Evolutionary conservation across 1,284 basidiomycete genomes (phyloP), one percentile per base, ranked within the genome.

Genomic region (Volvariella volvacea): DNA sequence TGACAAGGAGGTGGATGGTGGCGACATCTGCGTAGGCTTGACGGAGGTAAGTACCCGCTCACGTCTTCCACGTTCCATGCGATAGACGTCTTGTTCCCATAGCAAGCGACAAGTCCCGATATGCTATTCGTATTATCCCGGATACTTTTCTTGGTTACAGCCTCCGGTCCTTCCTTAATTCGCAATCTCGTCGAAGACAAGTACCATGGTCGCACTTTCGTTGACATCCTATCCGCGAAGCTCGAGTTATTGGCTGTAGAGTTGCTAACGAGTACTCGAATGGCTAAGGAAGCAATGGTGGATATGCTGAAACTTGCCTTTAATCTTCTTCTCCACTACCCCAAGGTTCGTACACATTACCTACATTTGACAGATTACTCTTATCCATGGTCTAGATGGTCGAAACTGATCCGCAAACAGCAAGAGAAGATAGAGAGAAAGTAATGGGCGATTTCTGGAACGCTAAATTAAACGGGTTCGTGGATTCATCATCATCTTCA

Each of bases 291-390:
- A 48, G 85, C 86, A 3, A 75, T 82, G 71, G 74, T 75, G 1
- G 88, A 91, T 60, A 57, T 88, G 32, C 71, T 91, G 46, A 91
- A 91, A 55, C 71, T 89, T 42, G 67, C 74, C 4, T 91, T 88
- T 62, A 90, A 91, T 55, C 56, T 90, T 30, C 70, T 86, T 43
- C 61, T 81, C 39, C 83, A 89, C 57, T 91, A 73, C 48, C 71
- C 71, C 9, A 73, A 70, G 58, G 65, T 66, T 21, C 28, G 49
- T 51, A 28, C 19, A 4, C 37, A 42, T 19, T 40, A 25, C 22
- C 20, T 22, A 10, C 16, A 17, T 31, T 17, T 25, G 6, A 19
- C 36, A 31, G 30, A 43, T 45, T 41, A 52, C 17, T 34, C 19
- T 28, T 28, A 34, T 14, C 39, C 8, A 21, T n/a, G 10, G 25